Evolutionary conservation across 805 yeast species (phyloP).

Genomic region (Myxozyma kluyveri): DNA sequence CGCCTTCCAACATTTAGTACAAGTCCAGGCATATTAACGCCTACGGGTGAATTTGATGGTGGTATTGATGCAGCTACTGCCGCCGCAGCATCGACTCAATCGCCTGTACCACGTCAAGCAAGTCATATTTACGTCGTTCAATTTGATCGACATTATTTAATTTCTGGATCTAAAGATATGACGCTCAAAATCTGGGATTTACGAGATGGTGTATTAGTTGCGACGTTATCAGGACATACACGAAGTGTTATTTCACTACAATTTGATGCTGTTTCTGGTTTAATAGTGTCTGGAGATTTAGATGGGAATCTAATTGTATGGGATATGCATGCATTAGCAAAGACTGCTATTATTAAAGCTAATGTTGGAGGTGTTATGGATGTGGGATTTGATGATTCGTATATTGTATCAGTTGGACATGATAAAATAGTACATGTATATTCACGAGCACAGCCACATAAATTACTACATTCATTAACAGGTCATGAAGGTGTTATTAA

Average conservation of each 20-base stretch:
- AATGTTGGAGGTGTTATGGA: constrained; percentile 90
- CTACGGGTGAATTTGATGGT: background rate
- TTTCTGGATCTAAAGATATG: constrained; percentile 89
- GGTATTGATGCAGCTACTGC: background rate
- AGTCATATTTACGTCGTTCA: constrained; percentile 45
- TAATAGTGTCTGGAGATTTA: constrained; percentile 89
- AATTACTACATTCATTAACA: background rate
- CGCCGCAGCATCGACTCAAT: background rate
- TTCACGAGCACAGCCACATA: constrained; percentile 1
- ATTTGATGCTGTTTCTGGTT: constrained; percentile 55
- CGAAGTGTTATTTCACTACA: constrained; percentile 84
- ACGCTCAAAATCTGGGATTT: constrained; percentile 91
- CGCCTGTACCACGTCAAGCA: background rate
- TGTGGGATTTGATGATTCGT: constrained; percentile 78
- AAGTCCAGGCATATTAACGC: no score
- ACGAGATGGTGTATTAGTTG: constrained; percentile 71
- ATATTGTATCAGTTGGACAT: constrained; percentile 77
- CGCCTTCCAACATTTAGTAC: background rate
- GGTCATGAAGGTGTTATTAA: constrained; percentile 8
- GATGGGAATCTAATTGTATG: constrained; percentile 90
- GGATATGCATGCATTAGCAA: constrained; percentile 83
- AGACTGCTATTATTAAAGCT: constrained; percentile 87
- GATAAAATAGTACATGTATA: constrained; percentile 43
- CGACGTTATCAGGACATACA: constrained; percentile 89
- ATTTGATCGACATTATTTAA: constrained; percentile 70